phyloP scores from a whole-genome alignment of 2,329 filamentous ascomycete species.

The Lachnellula subtilissima region DNA sequence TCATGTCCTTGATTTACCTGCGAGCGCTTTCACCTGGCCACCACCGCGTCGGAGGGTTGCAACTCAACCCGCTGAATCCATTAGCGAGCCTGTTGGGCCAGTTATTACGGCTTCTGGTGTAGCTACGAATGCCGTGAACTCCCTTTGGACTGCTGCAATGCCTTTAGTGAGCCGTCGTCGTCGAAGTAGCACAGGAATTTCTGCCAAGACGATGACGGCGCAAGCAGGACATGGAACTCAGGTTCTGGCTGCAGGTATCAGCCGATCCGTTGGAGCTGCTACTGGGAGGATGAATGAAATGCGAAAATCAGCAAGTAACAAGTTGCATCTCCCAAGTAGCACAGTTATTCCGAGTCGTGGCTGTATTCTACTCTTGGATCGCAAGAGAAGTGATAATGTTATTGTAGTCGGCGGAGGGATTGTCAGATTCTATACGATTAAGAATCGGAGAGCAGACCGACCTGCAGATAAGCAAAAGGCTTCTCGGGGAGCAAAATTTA shows the following conservation, averaged over 20 bases:
- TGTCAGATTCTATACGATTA: conserved; percentile 54
- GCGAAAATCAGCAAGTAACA: conserved; percentile 70
- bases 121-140: conserved; percentile 31
- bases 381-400: conserved; percentile 57
- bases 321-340: conserved; percentile 61
- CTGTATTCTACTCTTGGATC: conserved; percentile 62
- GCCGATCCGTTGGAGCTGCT: conserved; percentile 63
- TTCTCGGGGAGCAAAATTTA: conserved; percentile 33
- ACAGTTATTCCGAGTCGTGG: conserved; percentile 48
- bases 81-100: conserved; percentile 40
- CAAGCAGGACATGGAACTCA: conserved; percentile 67
- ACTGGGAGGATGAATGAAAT: conserved; percentile 68
- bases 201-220: conserved; percentile 28
- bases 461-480: conserved; percentile 53
- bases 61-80: conserved; percentile 12
- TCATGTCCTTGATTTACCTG: conserved; percentile 83
- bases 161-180: conserved; percentile 30
- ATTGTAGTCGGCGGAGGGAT: conserved; percentile 62
- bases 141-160: conserved; percentile 30
- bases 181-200: conserved; percentile 29
- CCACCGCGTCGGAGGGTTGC: conserved; percentile 52
- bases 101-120: conserved; percentile 39
- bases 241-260: conserved; percentile 68
- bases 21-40: conserved; percentile 81
- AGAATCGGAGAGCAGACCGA: conserved; percentile 44